Evolutionary conservation across 139 green algal species (phyloP).

Genomic region (Asterochloris erici): DNA sequence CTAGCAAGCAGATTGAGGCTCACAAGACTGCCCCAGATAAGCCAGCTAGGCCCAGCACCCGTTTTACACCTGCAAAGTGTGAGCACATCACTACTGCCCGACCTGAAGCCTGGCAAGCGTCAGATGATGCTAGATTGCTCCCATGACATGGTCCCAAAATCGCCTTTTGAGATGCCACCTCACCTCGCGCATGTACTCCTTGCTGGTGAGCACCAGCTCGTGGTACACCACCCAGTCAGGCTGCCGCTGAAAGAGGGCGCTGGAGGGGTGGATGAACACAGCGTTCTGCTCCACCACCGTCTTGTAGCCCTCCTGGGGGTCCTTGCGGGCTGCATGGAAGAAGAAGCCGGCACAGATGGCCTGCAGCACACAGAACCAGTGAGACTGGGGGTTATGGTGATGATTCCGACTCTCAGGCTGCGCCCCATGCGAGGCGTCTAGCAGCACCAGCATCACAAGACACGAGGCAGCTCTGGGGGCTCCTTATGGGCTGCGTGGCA

Average conservation of each 20-base stretch:
- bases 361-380: neutral
- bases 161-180: too few species aligned
- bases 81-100: too few species aligned
- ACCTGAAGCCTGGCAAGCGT: too few species aligned
- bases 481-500: too few species aligned
- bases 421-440: neutral
- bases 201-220: conserved; percentile 95
- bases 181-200: conserved; percentile 97
- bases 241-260: conserved; percentile 86
- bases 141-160: too few species aligned
- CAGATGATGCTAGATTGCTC: too few species aligned
- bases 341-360: conserved; percentile 91
- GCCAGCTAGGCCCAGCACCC: too few species aligned
- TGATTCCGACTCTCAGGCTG: too few species aligned
- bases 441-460: neutral
- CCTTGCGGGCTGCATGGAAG: conserved; percentile 88
- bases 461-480: conserved; percentile 5
- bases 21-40: too few species aligned
- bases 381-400: too few species aligned
- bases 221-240: conserved; percentile 91
- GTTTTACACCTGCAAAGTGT: too few species aligned
- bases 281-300: conserved; percentile 92
- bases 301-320: conserved; percentile 75
- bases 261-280: conserved; percentile 95
- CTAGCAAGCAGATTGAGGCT: too few species aligned